Evolutionary conservation across 1,284 basidiomycete genomes (phyloP).

Genomic region (Pseudozyma hubeiensis): DNA sequence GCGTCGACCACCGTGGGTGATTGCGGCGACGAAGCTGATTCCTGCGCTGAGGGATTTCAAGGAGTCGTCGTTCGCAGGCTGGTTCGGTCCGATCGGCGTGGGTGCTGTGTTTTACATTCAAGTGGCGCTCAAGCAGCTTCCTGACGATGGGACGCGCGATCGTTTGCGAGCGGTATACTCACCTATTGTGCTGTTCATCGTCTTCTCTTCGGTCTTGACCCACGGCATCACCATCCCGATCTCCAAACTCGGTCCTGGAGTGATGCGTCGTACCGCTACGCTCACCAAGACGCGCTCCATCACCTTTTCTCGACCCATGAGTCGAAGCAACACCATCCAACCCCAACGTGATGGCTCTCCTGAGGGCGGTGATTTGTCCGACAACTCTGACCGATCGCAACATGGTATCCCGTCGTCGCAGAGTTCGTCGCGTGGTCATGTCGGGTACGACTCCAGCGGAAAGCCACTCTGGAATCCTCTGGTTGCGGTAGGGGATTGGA

Average conservation of each 20-base stretch:
- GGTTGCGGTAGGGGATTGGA: constrained; percentile 33
- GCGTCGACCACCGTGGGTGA: constrained; percentile 64
- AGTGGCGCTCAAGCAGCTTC: constrained; percentile 71
- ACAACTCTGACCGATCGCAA: constrained; percentile 5
- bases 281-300: constrained; percentile 42
- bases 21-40: constrained; percentile 56
- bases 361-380: constrained; percentile 4
- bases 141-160: constrained; percentile 69
- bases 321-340: constrained; percentile 39
- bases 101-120: constrained; percentile 72
- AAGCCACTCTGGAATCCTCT: constrained; percentile 58
- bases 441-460: constrained; percentile 26
- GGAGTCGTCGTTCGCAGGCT: constrained; percentile 64
- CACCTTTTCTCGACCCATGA: constrained; percentile 36
- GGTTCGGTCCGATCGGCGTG: constrained; percentile 68
- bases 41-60: constrained; percentile 58
- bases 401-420: background rate
- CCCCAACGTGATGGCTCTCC: constrained; percentile 4
- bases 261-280: constrained; percentile 54
- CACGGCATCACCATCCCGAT: constrained; percentile 70
- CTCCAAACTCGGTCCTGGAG: constrained; percentile 59
- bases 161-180: constrained; percentile 69
- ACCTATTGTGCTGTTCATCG: constrained; percentile 73
- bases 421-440: constrained; percentile 25
- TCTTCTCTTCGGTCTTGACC: constrained; percentile 71